Conservation (phyloP, 2,329 filamentous ascomycete species). For the Hymenoscyphus repandus region DNA sequence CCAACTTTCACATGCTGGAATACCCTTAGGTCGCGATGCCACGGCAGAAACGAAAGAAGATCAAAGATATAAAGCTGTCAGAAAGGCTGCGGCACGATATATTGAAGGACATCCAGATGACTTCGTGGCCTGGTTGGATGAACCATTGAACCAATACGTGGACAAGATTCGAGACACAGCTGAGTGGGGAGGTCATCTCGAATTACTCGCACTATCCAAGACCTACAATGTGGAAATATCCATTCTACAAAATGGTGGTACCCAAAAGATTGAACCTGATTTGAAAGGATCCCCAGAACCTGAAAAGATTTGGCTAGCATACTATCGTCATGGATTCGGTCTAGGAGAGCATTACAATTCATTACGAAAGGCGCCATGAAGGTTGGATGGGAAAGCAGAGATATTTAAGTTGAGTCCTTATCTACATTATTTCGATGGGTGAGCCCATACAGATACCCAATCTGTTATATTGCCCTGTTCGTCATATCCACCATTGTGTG, state of each 20-base stretch:
- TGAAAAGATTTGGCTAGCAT: constrained; percentile 76
- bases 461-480: constrained; percentile 44
- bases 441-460: constrained; percentile 50
- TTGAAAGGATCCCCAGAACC: constrained; percentile 38
- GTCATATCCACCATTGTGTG: constrained; percentile 42
- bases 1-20: constrained; percentile 57
- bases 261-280: constrained; percentile 65
- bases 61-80: constrained; percentile 59
- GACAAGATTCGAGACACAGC: constrained; percentile 77
- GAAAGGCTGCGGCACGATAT: constrained; percentile 69
- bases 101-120: constrained; percentile 71
- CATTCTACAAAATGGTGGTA: constrained; percentile 78
- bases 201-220: constrained; percentile 78
- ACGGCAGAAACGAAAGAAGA: constrained; percentile 30
- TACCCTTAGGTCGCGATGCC: constrained; percentile 36
- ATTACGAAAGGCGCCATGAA: constrained; percentile 44
- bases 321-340: constrained; percentile 90
- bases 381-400: background rate
- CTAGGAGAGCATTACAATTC: constrained; percentile 98
- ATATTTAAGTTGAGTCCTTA: background rate
- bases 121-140: constrained; percentile 83
- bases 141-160: constrained; percentile 68
- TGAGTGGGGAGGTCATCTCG: constrained; percentile 93
- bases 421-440: constrained; percentile 14
- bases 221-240: constrained; percentile 76